A percentile compares a stretch with the other conserved stretches of the same genome.
phyloP scores from a whole-genome alignment of 768 basidiomycete genomes.

The Mycena sanguinolenta region DNA sequence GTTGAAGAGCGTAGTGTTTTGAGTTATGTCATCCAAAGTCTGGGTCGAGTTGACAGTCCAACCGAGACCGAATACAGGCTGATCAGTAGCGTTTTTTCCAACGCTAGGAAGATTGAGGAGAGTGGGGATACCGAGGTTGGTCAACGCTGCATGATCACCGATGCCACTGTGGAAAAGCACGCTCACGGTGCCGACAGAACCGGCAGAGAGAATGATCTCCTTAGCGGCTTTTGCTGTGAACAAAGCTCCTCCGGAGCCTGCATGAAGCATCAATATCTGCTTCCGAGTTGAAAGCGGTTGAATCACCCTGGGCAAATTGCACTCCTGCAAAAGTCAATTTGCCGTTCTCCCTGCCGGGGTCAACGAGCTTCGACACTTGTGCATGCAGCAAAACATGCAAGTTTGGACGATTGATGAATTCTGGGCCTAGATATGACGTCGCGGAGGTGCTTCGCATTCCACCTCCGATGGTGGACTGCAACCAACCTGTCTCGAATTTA shows the following conservation, averaged over 20 bases:
- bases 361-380: constrained; percentile 46
- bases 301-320: constrained; percentile 28
- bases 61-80: constrained; percentile 33
- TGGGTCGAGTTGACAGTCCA: constrained; percentile 40
- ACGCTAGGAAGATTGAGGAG: constrained; percentile 36
- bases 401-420: constrained; percentile 47
- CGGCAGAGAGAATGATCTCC: constrained; percentile 51
- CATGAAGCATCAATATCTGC: background rate
- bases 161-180: constrained; percentile 17
- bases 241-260: background rate
- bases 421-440: constrained; percentile 49
- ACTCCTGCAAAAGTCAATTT: constrained; percentile 39
- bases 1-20: constrained; percentile 33
- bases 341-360: constrained; percentile 24
- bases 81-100: constrained; percentile 41
- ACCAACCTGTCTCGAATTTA: constrained; percentile 42
- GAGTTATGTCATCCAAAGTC: constrained; percentile 20
- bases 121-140: constrained; percentile 29
- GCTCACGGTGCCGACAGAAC: constrained; percentile 44
- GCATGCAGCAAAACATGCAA: constrained; percentile 53
- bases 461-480: constrained; percentile 47
- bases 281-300: background rate
- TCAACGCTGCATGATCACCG: background rate
- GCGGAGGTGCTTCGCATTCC: constrained; percentile 55
- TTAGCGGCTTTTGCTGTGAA: constrained; percentile 40